These are phyloP conservation scores for Cubamyces sp. DNA, from an alignment of 768 basidiomycete species.

Conservation along the genomic window DNA sequence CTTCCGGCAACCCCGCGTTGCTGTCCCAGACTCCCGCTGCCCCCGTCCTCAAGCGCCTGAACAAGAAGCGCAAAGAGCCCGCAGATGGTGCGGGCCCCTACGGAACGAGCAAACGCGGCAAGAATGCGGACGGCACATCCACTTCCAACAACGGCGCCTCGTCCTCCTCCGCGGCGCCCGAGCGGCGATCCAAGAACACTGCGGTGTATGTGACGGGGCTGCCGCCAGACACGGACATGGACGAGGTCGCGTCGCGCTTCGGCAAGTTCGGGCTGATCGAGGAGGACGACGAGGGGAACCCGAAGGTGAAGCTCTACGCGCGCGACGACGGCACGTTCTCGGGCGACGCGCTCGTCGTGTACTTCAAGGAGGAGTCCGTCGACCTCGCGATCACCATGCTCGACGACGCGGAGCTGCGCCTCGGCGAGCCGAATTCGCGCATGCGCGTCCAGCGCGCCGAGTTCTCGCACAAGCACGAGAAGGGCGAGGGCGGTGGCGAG, in stretches of 20 bases:
- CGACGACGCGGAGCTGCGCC: slow-evolving; percentile 88
- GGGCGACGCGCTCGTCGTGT: slow-evolving; percentile 94
- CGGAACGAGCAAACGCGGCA: slow-evolving; percentile 69
- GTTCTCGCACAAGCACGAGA: slow-evolving; percentile 69
- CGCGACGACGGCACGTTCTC: slow-evolving; percentile 86
- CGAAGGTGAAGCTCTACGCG: slow-evolving; percentile 96
- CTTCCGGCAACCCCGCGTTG: slow-evolving; percentile 23
- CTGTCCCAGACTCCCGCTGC: slow-evolving; percentile 77
- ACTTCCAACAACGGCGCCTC: slow-evolving; percentile 33
- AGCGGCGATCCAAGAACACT: slow-evolving; percentile 86
- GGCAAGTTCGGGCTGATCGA: slow-evolving; percentile 91
- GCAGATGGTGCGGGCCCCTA: slow-evolving; percentile 58
- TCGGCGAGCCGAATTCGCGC: slow-evolving; percentile 74
- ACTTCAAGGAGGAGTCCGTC: slow-evolving; percentile 98
- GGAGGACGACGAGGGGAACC: slow-evolving; percentile 87
- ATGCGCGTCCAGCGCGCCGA: slow-evolving; percentile 81
- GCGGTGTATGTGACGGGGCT: slow-evolving; percentile 89
- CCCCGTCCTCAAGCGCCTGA: slow-evolving; percentile 78
- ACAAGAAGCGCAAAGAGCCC: slow-evolving; percentile 77
- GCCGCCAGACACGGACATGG: slow-evolving; percentile 71
- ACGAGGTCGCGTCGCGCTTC: slow-evolving; percentile 86
- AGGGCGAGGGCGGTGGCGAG: slow-evolving; percentile 41
- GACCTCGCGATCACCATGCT: slow-evolving; percentile 79
- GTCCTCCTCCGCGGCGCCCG: slow-evolving; percentile 30
- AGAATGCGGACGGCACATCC: slow-evolving; percentile 38